These are phyloP conservation scores for Porodaedalea pini DNA, from an alignment of 1,284 basidiomycete species.

Conservation along the genomic window DNA sequence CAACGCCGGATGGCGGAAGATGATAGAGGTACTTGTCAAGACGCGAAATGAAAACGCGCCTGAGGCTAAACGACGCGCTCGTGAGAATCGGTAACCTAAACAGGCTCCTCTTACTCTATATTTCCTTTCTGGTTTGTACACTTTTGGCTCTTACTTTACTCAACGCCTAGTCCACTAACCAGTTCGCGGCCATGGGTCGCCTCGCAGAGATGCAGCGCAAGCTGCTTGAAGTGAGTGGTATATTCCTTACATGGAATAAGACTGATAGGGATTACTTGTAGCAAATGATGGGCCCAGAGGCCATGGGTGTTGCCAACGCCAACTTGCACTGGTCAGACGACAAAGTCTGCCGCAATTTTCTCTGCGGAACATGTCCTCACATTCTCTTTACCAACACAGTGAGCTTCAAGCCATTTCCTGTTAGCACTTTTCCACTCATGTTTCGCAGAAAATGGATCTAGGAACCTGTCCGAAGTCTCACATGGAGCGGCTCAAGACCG, in stretches of 20 bases:
- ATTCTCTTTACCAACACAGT: slow-evolving; percentile 98
- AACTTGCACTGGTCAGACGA: slow-evolving; percentile 95
- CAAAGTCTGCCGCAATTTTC: slow-evolving; percentile 98
- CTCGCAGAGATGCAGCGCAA: slow-evolving; percentile 91
- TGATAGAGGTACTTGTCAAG: background rate
- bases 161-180: background rate
- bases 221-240: slow-evolving; percentile 71
- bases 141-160: no score
- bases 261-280: slow-evolving; percentile 32
- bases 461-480: slow-evolving; percentile 98
- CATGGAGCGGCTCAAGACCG: slow-evolving; percentile 90
- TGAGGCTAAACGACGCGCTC: slow-evolving; percentile 1
- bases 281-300: slow-evolving; percentile 99
- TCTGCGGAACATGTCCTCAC: slow-evolving; percentile 97
- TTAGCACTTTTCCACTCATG: background rate
- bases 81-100: background rate
- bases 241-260: slow-evolving; percentile 11
- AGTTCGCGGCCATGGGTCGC: slow-evolving; percentile 56
- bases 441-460: slow-evolving; percentile 96
- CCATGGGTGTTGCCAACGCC: slow-evolving; percentile 91
- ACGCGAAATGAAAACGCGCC: background rate
- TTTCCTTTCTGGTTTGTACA: background rate
- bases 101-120: background rate
- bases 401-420: slow-evolving; percentile 33
- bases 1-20: background rate